Conservation (phyloP, 2,329 filamentous ascomycete genomes). For the Colletotrichum camelliae region DNA sequence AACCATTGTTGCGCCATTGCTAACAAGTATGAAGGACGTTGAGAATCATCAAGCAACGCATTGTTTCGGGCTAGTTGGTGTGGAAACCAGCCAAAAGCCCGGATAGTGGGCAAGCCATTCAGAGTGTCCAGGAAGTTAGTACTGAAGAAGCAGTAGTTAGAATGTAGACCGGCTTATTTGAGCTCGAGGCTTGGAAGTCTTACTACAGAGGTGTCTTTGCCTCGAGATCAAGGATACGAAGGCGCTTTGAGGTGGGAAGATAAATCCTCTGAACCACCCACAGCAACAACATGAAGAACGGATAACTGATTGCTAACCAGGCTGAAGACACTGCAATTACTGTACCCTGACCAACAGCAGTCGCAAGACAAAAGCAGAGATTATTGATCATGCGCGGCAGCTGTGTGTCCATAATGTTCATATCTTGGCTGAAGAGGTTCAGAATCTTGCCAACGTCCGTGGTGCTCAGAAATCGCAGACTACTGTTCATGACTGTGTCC, state of each 20-base stretch:
- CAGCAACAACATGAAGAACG: conserved; percentile 48
- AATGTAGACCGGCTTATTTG: not conserved
- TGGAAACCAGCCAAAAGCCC: conserved; percentile 62
- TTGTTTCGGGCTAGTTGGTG: conserved; percentile 45
- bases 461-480: not conserved
- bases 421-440: conserved; percentile 22
- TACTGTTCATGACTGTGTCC: not conserved
- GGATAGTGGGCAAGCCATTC: conserved; percentile 57
- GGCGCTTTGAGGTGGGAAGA: conserved; percentile 63
- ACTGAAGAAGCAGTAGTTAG: conserved; percentile 24
- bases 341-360: conserved; percentile 44
- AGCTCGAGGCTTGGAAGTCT: conserved; percentile 6
- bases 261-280: conserved; percentile 62
- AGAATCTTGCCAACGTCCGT: not conserved
- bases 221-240: conserved; percentile 68
- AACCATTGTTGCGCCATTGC: conserved; percentile 65
- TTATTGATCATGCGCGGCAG: not conserved
- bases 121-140: conserved; percentile 61
- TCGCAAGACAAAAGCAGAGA: conserved; percentile 32
- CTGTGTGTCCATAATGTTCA: conserved; percentile 26
- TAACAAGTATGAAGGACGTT: conserved; percentile 62
- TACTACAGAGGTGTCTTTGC: conserved; percentile 61
- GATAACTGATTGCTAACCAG: conserved; percentile 55
- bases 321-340: conserved; percentile 48
- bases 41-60: conserved; percentile 56